Evolutionary conservation across 352 stramenopile species (phyloP).

Genomic region (Pythium brachiatum): DNA sequence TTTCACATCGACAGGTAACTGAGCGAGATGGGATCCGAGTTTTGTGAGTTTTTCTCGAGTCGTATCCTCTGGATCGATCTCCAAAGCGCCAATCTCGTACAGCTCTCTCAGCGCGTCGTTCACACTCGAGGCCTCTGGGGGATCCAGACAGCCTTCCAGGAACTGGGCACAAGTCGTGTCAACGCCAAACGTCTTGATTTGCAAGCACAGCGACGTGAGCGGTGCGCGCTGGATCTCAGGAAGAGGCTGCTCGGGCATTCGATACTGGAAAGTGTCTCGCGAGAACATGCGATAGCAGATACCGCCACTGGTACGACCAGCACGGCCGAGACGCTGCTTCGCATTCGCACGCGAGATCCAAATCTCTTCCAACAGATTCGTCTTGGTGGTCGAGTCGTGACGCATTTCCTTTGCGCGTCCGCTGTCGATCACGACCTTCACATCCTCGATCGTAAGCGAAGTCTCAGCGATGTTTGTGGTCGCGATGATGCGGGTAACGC

Average conservation of each 20-base stretch:
- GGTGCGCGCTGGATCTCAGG: conserved; percentile 96
- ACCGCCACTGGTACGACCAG: conserved; percentile 90
- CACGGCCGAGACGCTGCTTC: conserved; percentile 88
- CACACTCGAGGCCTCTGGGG: conserved; percentile 86
- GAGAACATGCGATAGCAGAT: conserved; percentile 90
- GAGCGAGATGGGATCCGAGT: conserved; percentile 91
- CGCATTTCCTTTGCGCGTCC: conserved; percentile 93
- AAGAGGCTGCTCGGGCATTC: conserved; percentile 79
- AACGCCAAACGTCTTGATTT: conserved; percentile 90
- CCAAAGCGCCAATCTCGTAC: conserved; percentile 85
- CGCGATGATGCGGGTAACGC: conserved; percentile 92
- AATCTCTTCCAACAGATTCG: conserved; percentile 88
- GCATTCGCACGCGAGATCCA: conserved; percentile 90
- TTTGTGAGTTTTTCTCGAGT: conserved; percentile 83
- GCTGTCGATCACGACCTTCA: conserved; percentile 95
- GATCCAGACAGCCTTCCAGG: conserved; percentile 89
- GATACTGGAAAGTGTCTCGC: conserved; percentile 62
- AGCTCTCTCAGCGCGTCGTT: conserved; percentile 90
- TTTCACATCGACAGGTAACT: conserved; percentile 95
- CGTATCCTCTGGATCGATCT: conserved; percentile 29
- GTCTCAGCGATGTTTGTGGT: conserved; percentile 98
- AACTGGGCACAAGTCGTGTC: conserved; percentile 82
- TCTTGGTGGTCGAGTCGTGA: conserved; percentile 77
- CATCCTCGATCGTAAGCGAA: conserved; percentile 94
- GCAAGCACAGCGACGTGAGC: conserved; percentile 94